Percentiles rank a stretch among this genome's conserved stretches.
Evolutionary conservation across 148 eudicot species (phyloP).

Genomic region (Selenicereus undatus): DNA sequence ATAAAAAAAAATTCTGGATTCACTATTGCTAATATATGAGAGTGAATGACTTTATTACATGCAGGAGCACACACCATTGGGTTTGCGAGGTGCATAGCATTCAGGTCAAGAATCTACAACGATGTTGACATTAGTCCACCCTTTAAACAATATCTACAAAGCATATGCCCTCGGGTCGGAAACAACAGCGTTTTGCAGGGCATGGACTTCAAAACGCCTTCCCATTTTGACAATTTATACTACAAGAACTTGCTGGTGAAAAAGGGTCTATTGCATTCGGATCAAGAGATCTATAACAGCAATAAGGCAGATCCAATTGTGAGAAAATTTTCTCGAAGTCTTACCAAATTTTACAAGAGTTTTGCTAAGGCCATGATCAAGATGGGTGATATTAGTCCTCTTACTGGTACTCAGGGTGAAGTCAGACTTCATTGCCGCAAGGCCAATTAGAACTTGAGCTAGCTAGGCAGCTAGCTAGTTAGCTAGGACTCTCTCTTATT

Average conservation of each 20-base stretch:
- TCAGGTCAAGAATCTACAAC: constrained; percentile 45
- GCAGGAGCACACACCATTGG: constrained; percentile 56
- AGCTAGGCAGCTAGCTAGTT: background rate
- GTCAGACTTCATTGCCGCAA: constrained; percentile 33
- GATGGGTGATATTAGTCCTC: constrained; percentile 50
- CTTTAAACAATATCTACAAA: constrained; percentile 29
- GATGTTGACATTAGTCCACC: constrained; percentile 37
- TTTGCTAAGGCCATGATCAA: constrained; percentile 52
- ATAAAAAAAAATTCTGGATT: too few relatives aligned
- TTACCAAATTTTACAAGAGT: constrained; percentile 26
- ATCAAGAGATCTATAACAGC: constrained; percentile 53
- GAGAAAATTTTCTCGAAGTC: constrained; percentile 29
- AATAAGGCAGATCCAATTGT: constrained; percentile 47
- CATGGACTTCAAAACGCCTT: constrained; percentile 41
- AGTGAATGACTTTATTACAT: background rate
- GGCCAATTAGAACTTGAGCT: constrained; percentile 13
- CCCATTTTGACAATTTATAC: constrained; percentile 45
- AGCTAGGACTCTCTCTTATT: background rate
- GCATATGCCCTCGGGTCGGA: constrained; percentile 39
- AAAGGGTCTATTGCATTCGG: constrained; percentile 53
- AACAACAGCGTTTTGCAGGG: constrained; percentile 42
- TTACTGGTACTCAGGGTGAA: constrained; percentile 43
- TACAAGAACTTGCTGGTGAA: constrained; percentile 41
- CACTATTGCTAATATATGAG: too few relatives aligned
- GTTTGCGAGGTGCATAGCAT: constrained; percentile 42